These are phyloP conservation scores for Penicillium italicum DNA, from an alignment of 2,329 filamentous ascomycete genomes.

Conservation along the genomic window DNA sequence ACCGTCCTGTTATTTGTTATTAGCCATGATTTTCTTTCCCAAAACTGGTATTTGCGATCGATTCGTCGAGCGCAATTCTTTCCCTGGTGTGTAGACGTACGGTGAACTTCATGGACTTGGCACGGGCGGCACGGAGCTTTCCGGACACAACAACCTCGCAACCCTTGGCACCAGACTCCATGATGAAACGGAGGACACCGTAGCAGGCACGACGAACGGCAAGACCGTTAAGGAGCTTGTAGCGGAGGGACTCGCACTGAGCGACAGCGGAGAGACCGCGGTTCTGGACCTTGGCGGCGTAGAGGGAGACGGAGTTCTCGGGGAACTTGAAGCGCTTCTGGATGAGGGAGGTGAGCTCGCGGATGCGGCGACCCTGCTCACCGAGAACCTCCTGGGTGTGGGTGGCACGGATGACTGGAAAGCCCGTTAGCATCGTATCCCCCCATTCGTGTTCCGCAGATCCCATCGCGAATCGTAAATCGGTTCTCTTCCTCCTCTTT, in stretches of 20 bases:
- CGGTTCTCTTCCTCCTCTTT: conserved; percentile 3
- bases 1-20: conserved; percentile 60
- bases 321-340: conserved; percentile 99
- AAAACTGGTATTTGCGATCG: not conserved
- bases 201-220: conserved; percentile 99
- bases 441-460: conserved; percentile 5
- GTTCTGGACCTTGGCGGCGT: conserved; percentile 99
- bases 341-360: conserved; percentile 99
- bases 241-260: conserved; percentile 99
- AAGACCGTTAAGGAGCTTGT: conserved; percentile 99
- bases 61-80: not conserved
- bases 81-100: conserved; percentile 48
- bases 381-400: conserved; percentile 99
- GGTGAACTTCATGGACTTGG: conserved; percentile 99
- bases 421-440: conserved; percentile 31
- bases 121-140: conserved; percentile 97
- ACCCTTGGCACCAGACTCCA: conserved; percentile 99
- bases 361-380: conserved; percentile 99
- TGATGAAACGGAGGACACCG: conserved; percentile 99
- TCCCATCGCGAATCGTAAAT: conserved; percentile 1
- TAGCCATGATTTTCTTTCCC: conserved; percentile 6
- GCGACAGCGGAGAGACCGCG: conserved; percentile 99
- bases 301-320: conserved; percentile 99
- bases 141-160: conserved; percentile 99
- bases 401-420: conserved; percentile 87